These are phyloP conservation scores for Effrenium voratum DNA, from an alignment of 73 alveolate species.

Conservation along the genomic window DNA sequence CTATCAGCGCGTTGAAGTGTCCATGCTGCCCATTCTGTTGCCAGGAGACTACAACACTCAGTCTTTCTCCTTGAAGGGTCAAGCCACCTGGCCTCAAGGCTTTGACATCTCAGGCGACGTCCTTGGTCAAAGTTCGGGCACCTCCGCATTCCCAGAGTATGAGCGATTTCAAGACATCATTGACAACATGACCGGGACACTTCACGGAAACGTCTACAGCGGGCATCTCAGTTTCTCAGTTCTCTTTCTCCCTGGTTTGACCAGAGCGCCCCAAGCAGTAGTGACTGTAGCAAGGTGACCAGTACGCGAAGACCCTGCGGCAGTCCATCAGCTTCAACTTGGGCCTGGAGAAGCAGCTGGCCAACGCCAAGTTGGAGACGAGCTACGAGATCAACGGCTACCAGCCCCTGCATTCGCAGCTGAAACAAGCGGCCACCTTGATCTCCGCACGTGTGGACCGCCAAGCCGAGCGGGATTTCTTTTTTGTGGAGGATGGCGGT, in stretches of 20 bases:
- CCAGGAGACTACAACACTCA: constrained; percentile 69
- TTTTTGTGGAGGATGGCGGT: constrained; percentile 75
- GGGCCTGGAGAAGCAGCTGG: constrained; percentile 82
- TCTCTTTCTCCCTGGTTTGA: no score
- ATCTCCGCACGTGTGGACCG: constrained; percentile 67
- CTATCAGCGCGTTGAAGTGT: no score
- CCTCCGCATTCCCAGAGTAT: constrained; percentile 76
- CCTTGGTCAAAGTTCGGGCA: constrained; percentile 35
- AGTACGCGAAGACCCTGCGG: constrained; percentile 45
- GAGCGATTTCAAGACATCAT: constrained; percentile 79
- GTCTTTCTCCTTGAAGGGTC: constrained; percentile 65
- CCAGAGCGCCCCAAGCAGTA: no score
- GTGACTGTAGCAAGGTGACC: no score
- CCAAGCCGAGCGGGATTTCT: constrained; percentile 74
- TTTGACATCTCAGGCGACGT: constrained; percentile 68
- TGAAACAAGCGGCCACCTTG: constrained; percentile 58
- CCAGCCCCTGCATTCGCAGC: constrained; percentile 25
- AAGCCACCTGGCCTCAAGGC: constrained; percentile 89
- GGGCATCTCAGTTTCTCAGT: no score
- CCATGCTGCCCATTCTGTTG: no score
- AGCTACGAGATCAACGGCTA: constrained; percentile 41
- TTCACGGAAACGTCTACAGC: constrained; percentile 57
- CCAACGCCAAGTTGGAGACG: constrained; percentile 43
- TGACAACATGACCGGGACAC: constrained; percentile 83
- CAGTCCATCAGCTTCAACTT: constrained; percentile 87